Conservation (phyloP, 257 asterid genomes). For the Thymus mandschuricus region DNA sequence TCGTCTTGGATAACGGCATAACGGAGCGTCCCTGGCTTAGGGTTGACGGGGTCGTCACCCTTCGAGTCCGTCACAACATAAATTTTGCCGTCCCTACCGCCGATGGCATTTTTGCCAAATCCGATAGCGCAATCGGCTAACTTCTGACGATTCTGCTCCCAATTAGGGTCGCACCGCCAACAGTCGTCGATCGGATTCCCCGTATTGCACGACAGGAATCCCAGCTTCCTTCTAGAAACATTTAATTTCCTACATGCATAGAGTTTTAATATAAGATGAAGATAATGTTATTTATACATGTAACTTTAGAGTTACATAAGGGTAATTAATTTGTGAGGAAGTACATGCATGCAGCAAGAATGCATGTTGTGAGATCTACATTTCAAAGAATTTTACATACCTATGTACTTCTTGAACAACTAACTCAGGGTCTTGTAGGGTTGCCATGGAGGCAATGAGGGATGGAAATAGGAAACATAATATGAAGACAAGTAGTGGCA, state of each 20-base stretch:
- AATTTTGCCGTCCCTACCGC: constrained; percentile 60
- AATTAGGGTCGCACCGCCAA: constrained; percentile 60
- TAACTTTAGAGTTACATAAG: neutral
- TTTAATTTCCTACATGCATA: constrained; percentile 40
- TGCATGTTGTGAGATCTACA: neutral
- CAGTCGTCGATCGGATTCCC: constrained; percentile 73
- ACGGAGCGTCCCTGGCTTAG: constrained; percentile 64
- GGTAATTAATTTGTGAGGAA: neutral
- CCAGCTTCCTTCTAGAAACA: constrained; percentile 54
- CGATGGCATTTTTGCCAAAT: constrained; percentile 64
- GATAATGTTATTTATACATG: neutral
- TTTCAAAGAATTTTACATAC: constrained; percentile 31
- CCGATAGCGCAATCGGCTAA: constrained; percentile 69
- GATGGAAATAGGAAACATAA: constrained; percentile 33
- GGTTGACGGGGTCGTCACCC: constrained; percentile 53
- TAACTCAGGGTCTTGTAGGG: constrained; percentile 49
- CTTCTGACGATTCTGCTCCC: constrained; percentile 56
- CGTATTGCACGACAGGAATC: constrained; percentile 55
- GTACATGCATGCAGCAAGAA: neutral
- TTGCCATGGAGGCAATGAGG: constrained; percentile 45
- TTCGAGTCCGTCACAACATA: constrained; percentile 56
- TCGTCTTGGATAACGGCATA: constrained; percentile 55
- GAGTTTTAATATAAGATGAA: neutral
- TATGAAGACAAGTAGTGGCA: constrained; percentile 26
- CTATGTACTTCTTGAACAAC: constrained; percentile 57